Conservation (phyloP, 192 early-diverging fungal genomes). For the Backusella tarrabulga region DNA sequence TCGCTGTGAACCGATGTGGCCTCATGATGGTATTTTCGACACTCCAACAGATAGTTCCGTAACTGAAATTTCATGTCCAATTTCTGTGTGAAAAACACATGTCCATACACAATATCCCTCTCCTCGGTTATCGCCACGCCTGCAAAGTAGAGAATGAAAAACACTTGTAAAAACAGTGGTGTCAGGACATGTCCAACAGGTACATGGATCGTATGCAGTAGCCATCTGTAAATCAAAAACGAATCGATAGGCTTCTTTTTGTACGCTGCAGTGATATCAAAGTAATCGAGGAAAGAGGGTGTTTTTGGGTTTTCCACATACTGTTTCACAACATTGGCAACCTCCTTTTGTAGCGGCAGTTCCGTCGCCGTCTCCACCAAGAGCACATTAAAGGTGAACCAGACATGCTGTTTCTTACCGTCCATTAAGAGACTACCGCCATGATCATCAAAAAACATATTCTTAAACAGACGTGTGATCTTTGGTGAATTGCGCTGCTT, state of each 20-base stretch:
- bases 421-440: conserved; percentile 46
- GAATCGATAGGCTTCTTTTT: conserved; percentile 44
- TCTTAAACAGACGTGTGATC: conserved; percentile 32
- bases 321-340: neutral
- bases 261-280: conserved; percentile 25
- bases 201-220: conserved; percentile 38
- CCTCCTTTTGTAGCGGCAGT: conserved; percentile 25
- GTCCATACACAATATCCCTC: conserved; percentile 31
- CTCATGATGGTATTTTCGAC: neutral
- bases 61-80: conserved; percentile 37
- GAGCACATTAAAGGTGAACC: conserved; percentile 49
- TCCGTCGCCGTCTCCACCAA: conserved; percentile 40
- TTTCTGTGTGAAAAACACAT: conserved; percentile 38
- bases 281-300: neutral
- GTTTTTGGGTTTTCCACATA: neutral
- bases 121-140: conserved; percentile 16
- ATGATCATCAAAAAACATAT: conserved; percentile 30
- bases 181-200: conserved; percentile 38
- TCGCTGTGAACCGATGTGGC: neutral
- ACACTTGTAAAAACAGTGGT: conserved; percentile 48
- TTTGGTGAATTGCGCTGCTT: neutral
- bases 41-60: conserved; percentile 25
- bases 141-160: conserved; percentile 50
- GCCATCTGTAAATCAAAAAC: conserved; percentile 46
- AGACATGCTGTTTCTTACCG: conserved; percentile 40